Percentiles rank a stretch among this genome's conserved stretches.
Evolutionary conservation across 2,329 filamentous ascomycete species (phyloP).

Genomic region (Biscogniauxia marginata): DNA sequence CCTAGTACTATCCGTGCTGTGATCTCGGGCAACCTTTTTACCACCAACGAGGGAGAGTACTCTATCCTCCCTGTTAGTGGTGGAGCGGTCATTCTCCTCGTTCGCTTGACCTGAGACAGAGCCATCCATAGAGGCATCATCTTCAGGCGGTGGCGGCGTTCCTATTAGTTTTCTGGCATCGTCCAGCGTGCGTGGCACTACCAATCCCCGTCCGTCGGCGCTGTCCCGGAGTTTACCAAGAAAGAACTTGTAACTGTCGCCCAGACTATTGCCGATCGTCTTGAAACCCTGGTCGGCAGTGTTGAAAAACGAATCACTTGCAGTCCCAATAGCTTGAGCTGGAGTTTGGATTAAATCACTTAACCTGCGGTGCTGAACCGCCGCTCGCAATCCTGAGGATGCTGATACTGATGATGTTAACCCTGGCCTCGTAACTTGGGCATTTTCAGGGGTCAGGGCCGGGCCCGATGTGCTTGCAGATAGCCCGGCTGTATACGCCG

Average conservation of each 20-base stretch:
- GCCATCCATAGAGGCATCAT: conserved; percentile 60
- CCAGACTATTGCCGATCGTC: conserved; percentile 84
- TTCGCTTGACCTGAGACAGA: conserved; percentile 50
- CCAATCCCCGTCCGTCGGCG: conserved; percentile 47
- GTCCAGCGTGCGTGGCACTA: conserved; percentile 84
- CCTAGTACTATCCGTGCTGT: conserved; percentile 70
- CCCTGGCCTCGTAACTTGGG: conserved; percentile 34
- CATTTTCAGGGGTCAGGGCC: conserved; percentile 32
- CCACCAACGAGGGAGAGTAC: conserved; percentile 71
- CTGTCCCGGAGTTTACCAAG: conserved; percentile 83
- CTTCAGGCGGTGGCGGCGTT: conserved; percentile 59
- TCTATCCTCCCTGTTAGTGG: conserved; percentile 54
- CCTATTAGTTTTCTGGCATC: conserved; percentile 88
- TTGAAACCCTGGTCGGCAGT: conserved; percentile 91
- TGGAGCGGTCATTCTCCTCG: conserved; percentile 36
- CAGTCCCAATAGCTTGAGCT: conserved; percentile 75
- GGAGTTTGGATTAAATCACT: conserved; percentile 86
- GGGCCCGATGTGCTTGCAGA: conserved; percentile 33
- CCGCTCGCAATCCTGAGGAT: conserved; percentile 43
- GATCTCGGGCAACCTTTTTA: conserved; percentile 61
- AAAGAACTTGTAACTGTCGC: conserved; percentile 90
- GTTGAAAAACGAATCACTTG: conserved; percentile 79
- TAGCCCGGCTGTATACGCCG: conserved; percentile 50
- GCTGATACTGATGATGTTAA: conserved; percentile 37
- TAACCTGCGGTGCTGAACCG: conserved; percentile 62